These are phyloP conservation scores for Fraxinus quadrangulata DNA, from an alignment of 257 asterid species.

Conservation along the genomic window DNA sequence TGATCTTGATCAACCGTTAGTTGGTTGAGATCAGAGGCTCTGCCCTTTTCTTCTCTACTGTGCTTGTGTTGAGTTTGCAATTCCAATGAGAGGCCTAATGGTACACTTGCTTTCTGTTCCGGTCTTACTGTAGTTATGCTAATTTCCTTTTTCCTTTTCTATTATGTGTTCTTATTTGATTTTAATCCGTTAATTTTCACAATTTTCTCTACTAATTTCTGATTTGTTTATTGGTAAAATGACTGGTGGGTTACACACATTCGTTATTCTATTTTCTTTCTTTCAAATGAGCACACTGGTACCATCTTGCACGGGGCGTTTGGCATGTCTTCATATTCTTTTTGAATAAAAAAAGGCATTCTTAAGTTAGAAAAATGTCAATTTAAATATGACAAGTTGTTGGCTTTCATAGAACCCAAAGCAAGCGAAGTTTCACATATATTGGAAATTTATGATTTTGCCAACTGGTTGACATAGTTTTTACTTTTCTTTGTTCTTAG, in stretches of 20 bases:
- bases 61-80: neutral
- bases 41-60: neutral
- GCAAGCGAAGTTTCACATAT: neutral
- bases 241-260: neutral
- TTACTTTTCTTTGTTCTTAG: neutral
- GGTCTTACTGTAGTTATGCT: neutral
- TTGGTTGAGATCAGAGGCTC: neutral
- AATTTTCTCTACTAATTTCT: neutral
- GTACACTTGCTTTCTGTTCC: neutral
- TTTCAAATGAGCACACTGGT: neutral
- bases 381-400: neutral
- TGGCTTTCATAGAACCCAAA: neutral
- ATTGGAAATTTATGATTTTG: neutral
- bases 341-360: neutral
- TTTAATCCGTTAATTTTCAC: neutral
- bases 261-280: neutral
- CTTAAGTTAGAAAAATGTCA: neutral
- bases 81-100: neutral
- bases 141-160: neutral
- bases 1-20: neutral
- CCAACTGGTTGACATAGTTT: neutral
- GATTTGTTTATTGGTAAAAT: neutral
- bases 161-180: neutral
- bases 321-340: neutral
- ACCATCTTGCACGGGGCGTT: neutral